These are phyloP conservation scores for Apiospora aurea DNA, from an alignment of 2,329 filamentous ascomycete genomes.

Conservation along the genomic window DNA sequence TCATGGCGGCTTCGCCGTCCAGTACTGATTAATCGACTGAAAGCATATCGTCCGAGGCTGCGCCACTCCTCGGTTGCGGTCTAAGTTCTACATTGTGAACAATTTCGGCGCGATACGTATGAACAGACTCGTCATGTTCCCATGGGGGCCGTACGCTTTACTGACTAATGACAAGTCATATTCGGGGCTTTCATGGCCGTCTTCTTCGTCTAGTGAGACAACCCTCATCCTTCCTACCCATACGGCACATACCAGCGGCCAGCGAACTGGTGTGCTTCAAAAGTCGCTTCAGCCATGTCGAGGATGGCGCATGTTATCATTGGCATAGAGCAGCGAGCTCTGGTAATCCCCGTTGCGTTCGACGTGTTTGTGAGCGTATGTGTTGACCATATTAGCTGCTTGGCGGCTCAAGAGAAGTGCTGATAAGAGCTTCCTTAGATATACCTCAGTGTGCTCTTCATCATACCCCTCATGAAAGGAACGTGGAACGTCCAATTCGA, in stretches of 20 bases:
- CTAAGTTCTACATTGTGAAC: neutral
- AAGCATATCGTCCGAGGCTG: conserved; percentile 5
- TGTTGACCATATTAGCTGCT: neutral
- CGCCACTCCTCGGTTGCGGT: neutral
- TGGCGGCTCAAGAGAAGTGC: neutral
- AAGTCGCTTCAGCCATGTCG: conserved; percentile 5
- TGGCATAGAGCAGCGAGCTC: neutral
- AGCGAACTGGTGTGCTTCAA: neutral
- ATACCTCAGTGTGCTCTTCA: neutral
- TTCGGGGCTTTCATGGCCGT: neutral
- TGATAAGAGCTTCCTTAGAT: neutral
- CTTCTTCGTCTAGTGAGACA: neutral
- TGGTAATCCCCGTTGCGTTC: neutral
- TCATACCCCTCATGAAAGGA: neutral
- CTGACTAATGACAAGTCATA: neutral
- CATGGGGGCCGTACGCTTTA: neutral
- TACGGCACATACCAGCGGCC: neutral
- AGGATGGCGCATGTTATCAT: conserved; percentile 3
- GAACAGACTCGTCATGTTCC: neutral
- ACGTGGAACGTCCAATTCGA: neutral
- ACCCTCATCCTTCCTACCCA: neutral
- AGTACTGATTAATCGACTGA: neutral
- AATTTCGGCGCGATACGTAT: conserved; percentile 1
- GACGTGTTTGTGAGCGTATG: neutral
- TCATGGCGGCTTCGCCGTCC: neutral